Base-by-base conservation (phyloP, 2,329 filamentous ascomycete species). In the Claviceps citrina region DNA sequence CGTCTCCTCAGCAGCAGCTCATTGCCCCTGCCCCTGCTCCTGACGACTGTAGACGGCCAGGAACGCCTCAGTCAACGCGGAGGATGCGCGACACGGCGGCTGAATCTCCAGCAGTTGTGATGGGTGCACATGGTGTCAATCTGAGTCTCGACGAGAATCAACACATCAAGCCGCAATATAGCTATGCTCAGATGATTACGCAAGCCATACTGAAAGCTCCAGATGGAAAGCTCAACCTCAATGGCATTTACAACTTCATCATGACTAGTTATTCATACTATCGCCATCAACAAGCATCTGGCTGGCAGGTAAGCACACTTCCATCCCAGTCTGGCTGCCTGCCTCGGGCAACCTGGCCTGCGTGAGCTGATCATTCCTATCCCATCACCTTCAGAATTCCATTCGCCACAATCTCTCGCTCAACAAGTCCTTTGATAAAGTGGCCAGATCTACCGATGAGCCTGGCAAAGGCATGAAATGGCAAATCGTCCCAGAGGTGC, bases 391-490 rank as follows among this genome's bases (percentile, higher is more conserved):
- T 16, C 33, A 85, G 76, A 98, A 98, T 58, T 95, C 86, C 0
- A 98, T 98, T 49, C 80, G 91, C 10, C 91, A 98, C 58, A 98
- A 98, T 51, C 62, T 98, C 12, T 96, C 91, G 1, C 64, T 98
- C 31, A 96, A 93, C 59, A 94, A 95, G 57, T 78, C 81, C 0
- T 98, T 98, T 54, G 79, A 86, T 51, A 98, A 98, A 59, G 82
- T 94, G 7, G 83, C 91, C 3, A 79, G 91, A 35, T 80, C 84
- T 13, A 94, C 86, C 0, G 85, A 96, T 50, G 91, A 98, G 57
- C 91, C 91, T 18, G 91, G 91, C 10, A 98, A 98, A 58, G 91
- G 91, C 22, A 96, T 95, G 86, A 96, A 96, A 57, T 98, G 91
- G 91, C 84, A 89, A 60, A 87, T 98, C 53, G 78, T 84, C 4